Percentiles rank a stretch among this genome's conserved stretches.
phyloP scores from a whole-genome alignment of 2,329 filamentous ascomycete genomes.

The Acarospora socialis region DNA sequence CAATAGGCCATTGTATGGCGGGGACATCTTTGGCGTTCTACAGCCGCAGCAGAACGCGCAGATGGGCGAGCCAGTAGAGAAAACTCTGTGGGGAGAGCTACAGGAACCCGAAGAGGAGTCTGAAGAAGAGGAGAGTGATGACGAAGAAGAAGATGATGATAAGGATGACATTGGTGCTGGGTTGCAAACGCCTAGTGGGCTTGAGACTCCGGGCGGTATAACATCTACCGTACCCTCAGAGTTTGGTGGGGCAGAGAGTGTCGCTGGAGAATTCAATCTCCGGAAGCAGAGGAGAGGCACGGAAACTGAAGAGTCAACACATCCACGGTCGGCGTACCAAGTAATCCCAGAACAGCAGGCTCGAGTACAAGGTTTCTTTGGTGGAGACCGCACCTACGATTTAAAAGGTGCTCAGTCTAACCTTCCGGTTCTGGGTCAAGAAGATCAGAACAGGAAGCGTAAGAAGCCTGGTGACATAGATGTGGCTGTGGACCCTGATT shows the following conservation, averaged over 20 bases:
- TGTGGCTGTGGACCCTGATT: constrained; percentile 77
- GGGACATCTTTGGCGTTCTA: constrained; percentile 79
- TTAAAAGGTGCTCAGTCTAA: constrained; percentile 47
- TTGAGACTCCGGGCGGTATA: constrained; percentile 70
- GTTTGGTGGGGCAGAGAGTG: constrained; percentile 57
- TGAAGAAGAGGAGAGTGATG: constrained; percentile 52
- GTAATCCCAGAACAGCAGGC: constrained; percentile 81
- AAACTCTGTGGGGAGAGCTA: constrained; percentile 80
- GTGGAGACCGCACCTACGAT: constrained; percentile 87
- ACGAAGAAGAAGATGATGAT: constrained; percentile 51
- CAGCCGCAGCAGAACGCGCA: constrained; percentile 47
- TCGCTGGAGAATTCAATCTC: constrained; percentile 78
- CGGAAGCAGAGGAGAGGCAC: constrained; percentile 74
- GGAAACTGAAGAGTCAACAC: constrained; percentile 68
- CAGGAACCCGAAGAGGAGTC: constrained; percentile 66
- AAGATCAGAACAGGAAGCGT: constrained; percentile 63
- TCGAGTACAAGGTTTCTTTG: constrained; percentile 84
- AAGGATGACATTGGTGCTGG: constrained; percentile 50
- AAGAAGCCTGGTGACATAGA: constrained; percentile 97
- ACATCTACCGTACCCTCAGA: constrained; percentile 71
- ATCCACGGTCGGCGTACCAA: constrained; percentile 70
- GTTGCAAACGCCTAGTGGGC: constrained; percentile 57
- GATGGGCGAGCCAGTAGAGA: constrained; percentile 68
- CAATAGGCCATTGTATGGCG: constrained; percentile 80
- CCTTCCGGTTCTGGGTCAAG: constrained; percentile 63